Evolutionary conservation across 148 eudicot species (phyloP).

Genomic region (Rhododendron ovatum): DNA sequence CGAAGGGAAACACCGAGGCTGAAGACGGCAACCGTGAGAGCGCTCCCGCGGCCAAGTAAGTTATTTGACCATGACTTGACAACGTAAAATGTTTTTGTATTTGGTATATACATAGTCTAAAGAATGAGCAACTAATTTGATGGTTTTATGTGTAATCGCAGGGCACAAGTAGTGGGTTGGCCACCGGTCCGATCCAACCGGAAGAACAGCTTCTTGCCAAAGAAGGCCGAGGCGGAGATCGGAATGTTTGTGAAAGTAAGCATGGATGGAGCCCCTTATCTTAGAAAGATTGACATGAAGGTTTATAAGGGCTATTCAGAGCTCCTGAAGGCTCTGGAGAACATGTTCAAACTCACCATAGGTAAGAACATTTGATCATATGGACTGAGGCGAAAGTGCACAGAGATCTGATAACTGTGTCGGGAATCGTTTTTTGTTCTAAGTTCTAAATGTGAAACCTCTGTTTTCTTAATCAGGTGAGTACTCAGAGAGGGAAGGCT

Average conservation of each 20-base stretch:
- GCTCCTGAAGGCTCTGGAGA: constrained; percentile 49
- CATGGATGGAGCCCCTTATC: constrained; percentile 70
- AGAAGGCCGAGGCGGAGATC: constrained; percentile 31
- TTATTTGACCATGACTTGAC: neutral
- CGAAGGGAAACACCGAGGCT: neutral
- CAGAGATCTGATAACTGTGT: neutral
- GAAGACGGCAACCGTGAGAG: constrained; percentile 12
- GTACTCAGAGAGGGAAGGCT: constrained; percentile 65
- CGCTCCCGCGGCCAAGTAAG: constrained; percentile 57
- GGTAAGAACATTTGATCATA: constrained; percentile 12
- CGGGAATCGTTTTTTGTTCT: neutral
- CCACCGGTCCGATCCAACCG: constrained; percentile 53
- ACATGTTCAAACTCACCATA: constrained; percentile 56
- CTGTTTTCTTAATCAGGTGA: constrained; percentile 17
- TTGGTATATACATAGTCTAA: neutral
- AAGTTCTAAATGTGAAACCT: neutral
- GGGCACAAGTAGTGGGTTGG: constrained; percentile 69
- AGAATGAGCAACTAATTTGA: neutral
- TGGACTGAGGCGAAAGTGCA: neutral
- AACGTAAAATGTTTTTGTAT: neutral
- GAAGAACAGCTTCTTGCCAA: constrained; percentile 31
- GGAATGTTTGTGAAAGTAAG: constrained; percentile 55
- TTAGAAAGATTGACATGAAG: constrained; percentile 56
- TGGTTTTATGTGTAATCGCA: constrained; percentile 10
- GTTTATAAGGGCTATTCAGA: constrained; percentile 42